A percentile compares a stretch with the other conserved stretches of the same genome.
These are phyloP conservation scores for Coniella lustricola DNA, from an alignment of 2,329 filamentous ascomycete genomes.

Conservation along the genomic window DNA sequence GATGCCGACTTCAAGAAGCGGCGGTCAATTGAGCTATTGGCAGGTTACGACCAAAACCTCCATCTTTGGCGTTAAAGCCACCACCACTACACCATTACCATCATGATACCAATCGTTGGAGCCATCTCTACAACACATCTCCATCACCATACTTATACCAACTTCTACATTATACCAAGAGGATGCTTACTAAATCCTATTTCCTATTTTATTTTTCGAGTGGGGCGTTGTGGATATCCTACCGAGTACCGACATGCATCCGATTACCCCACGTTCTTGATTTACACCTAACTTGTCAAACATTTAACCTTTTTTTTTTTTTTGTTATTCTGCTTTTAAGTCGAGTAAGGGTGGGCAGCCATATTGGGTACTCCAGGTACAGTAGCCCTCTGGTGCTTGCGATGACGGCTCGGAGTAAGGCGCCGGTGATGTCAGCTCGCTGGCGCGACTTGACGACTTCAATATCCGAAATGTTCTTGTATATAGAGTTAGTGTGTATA, in stretches of 20 bases:
- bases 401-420: too few relatives aligned
- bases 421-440: too few relatives aligned
- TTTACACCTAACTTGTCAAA: too few relatives aligned
- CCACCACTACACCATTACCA: too few relatives aligned
- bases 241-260: conserved; percentile 6
- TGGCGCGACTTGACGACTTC: too few relatives aligned
- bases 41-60: conserved; percentile 15
- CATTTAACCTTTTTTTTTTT: too few relatives aligned
- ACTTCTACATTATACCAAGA: conserved; percentile 6
- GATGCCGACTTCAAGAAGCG: conserved; percentile 15
- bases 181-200: conserved; percentile 5
- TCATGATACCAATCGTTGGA: too few relatives aligned
- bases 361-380: neutral
- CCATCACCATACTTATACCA: neutral
- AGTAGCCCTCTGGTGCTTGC: neutral
- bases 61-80: conserved; percentile 13
- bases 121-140: neutral
- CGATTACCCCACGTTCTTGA: neutral
- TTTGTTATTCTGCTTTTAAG: too few relatives aligned
- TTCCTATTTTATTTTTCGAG: conserved; percentile 9
- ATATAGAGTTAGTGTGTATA: too few relatives aligned
- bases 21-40: conserved; percentile 13
- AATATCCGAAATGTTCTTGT: too few relatives aligned
- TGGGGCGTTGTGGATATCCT: conserved; percentile 14
- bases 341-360: too few relatives aligned